phyloP scores from a whole-genome alignment of 1,284 basidiomycete species.

The Dichomitus squalens region DNA sequence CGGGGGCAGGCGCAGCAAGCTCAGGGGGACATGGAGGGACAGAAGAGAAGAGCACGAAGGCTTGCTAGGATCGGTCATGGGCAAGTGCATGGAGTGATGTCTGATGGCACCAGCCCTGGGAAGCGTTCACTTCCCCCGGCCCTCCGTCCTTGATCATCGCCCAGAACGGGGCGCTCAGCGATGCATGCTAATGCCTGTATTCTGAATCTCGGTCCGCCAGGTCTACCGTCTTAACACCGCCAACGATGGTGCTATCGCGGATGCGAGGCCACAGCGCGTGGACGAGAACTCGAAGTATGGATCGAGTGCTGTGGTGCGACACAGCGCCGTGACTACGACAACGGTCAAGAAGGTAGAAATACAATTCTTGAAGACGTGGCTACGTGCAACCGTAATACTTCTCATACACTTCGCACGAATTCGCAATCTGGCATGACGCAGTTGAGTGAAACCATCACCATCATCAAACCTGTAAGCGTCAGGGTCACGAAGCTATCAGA shows the following conservation, averaged over 20 bases:
- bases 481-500: constrained; percentile 27
- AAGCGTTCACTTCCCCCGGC: constrained; percentile 7
- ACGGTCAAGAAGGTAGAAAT: neutral
- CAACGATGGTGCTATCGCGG: neutral
- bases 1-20: neutral
- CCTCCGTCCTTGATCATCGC: constrained; percentile 13
- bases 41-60: constrained; percentile 11
- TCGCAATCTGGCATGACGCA: neutral
- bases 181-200: constrained; percentile 11
- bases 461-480: neutral
- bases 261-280: neutral
- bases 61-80: neutral
- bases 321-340: neutral
- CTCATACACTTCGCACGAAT: neutral
- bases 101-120: constrained; percentile 16
- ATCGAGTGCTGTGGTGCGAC: neutral
- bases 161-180: neutral
- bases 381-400: neutral
- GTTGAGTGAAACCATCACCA: constrained; percentile 2
- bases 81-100: constrained; percentile 15
- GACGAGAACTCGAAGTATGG: neutral
- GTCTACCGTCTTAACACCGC: neutral
- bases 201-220: neutral
- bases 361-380: neutral
- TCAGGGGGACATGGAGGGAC: constrained; percentile 22